Evolutionary conservation across 2,329 filamentous ascomycete genomes (phyloP).

Genomic region (Phaeosphaeria sp.): DNA sequence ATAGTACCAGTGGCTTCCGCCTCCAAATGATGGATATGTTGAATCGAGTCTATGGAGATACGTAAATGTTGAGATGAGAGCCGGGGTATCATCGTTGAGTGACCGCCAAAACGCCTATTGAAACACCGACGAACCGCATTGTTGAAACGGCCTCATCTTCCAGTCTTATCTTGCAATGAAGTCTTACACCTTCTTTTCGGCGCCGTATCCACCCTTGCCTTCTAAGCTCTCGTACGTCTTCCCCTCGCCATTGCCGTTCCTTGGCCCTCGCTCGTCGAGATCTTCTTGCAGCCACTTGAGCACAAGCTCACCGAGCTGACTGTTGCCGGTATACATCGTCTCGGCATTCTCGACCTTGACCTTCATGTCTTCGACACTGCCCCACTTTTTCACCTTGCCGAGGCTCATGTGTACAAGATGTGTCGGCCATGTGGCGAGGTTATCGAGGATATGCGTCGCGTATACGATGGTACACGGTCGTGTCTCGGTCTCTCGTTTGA

Average conservation of each 20-base stretch:
- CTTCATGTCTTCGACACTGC: slow-evolving; percentile 68
- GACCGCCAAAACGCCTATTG: slow-evolving; percentile 31
- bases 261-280: slow-evolving; percentile 76
- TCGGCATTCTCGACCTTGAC: slow-evolving; percentile 53
- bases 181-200: slow-evolving; percentile 53
- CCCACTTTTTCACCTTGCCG: slow-evolving; percentile 87
- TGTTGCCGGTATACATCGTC: slow-evolving; percentile 69
- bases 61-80: slow-evolving; percentile 37
- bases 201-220: slow-evolving; percentile 69
- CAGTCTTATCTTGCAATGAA: background rate
- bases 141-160: slow-evolving; percentile 32
- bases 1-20: too few relatives aligned
- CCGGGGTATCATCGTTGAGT: slow-evolving; percentile 48
- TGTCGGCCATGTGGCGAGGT: slow-evolving; percentile 91
- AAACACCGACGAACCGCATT: slow-evolving; percentile 20
- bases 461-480: slow-evolving; percentile 92
- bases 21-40: background rate
- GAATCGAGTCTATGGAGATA: background rate
- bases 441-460: slow-evolving; percentile 96
- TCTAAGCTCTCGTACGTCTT: slow-evolving; percentile 66
- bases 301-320: slow-evolving; percentile 83
- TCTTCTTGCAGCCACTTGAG: slow-evolving; percentile 86
- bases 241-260: slow-evolving; percentile 69
- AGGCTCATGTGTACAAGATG: slow-evolving; percentile 96
- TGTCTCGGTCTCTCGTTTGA: slow-evolving; percentile 84